Conservation (phyloP, 2,329 filamentous ascomycete genomes). For the Fusarium torreyae region DNA sequence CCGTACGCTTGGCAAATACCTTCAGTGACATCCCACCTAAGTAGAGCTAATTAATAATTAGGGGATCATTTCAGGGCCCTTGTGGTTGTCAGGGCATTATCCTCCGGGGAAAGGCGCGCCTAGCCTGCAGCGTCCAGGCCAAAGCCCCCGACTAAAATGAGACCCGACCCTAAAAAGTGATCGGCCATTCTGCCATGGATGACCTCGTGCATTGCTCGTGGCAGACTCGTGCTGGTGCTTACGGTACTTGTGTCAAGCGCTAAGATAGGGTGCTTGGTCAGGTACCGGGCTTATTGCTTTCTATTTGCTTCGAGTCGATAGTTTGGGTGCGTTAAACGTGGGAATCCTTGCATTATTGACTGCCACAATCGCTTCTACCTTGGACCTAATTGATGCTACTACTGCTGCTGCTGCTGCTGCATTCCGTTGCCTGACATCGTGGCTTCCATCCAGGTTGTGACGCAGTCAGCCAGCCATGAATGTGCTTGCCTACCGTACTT, state of each 20-base stretch:
- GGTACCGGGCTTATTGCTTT: slow-evolving; percentile 12
- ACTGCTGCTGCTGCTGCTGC: slow-evolving; percentile 6
- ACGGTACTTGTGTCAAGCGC: slow-evolving; percentile 24
- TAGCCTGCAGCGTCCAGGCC: slow-evolving; percentile 1
- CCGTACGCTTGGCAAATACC: background rate
- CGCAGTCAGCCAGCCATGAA: slow-evolving; percentile 18
- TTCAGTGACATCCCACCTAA: slow-evolving; percentile 15
- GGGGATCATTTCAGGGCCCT: slow-evolving; percentile 19
- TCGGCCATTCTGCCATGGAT: slow-evolving; percentile 29
- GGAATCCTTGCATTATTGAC: slow-evolving; percentile 32
- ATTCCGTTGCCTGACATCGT: slow-evolving; percentile 24
- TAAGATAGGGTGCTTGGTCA: slow-evolving; percentile 23
- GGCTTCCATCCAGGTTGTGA: slow-evolving; percentile 10
- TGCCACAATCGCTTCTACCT: slow-evolving; percentile 21
- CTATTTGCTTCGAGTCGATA: slow-evolving; percentile 28
- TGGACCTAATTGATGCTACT: slow-evolving; percentile 9
- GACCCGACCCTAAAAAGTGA: slow-evolving; percentile 31
- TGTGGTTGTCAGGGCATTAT: slow-evolving; percentile 20
- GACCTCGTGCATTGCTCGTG: slow-evolving; percentile 39
- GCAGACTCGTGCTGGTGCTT: slow-evolving; percentile 29
- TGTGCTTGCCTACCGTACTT: slow-evolving; percentile 1
- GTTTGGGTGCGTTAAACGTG: slow-evolving; percentile 20
- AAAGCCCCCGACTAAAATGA: slow-evolving; percentile 21
- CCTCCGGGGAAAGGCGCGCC: slow-evolving; percentile 29
- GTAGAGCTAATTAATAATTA: slow-evolving; percentile 12